Percentiles rank a stretch among this genome's conserved stretches.
Conservation (phyloP, 306 rosid species). For the Abrus precatorius region DNA sequence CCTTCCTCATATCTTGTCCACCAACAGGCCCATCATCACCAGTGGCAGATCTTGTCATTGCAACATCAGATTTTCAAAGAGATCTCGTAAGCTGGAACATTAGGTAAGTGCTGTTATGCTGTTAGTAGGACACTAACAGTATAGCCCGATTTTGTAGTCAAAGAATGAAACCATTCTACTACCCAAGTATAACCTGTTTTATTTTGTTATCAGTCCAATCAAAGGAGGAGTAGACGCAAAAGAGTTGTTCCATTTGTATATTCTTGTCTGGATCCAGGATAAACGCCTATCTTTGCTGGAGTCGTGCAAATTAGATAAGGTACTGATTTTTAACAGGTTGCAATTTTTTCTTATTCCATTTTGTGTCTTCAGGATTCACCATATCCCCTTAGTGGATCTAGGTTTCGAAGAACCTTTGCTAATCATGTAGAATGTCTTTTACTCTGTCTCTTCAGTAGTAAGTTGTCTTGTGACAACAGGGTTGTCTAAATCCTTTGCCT, state of each 20-base stretch:
- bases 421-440: background rate
- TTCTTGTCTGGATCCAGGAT: slow-evolving; percentile 95
- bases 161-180: slow-evolving; percentile 30
- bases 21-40: slow-evolving; percentile 87
- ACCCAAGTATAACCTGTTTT: slow-evolving; percentile 16
- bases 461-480: slow-evolving; percentile 21
- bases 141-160: background rate
- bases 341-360: slow-evolving; percentile 30
- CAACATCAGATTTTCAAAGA: slow-evolving; percentile 95
- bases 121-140: background rate
- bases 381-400: slow-evolving; percentile 11
- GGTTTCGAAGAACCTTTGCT: background rate
- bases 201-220: slow-evolving; percentile 66
- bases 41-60: slow-evolving; percentile 91
- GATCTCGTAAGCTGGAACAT: slow-evolving; percentile 83
- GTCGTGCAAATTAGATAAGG: slow-evolving; percentile 94
- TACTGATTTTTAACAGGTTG: slow-evolving; percentile 44
- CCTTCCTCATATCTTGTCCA: slow-evolving; percentile 96
- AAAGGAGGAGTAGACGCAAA: slow-evolving; percentile 98
- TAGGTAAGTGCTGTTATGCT: slow-evolving; percentile 55
- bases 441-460: slow-evolving; percentile 18
- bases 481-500: slow-evolving; percentile 49
- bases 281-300: slow-evolving; percentile 88
- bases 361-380: slow-evolving; percentile 21
- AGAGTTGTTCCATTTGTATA: slow-evolving; percentile 93